Base-by-base conservation (phyloP, 2,329 filamentous ascomycete genomes). In the Pseudocercospora eumusae region DNA sequence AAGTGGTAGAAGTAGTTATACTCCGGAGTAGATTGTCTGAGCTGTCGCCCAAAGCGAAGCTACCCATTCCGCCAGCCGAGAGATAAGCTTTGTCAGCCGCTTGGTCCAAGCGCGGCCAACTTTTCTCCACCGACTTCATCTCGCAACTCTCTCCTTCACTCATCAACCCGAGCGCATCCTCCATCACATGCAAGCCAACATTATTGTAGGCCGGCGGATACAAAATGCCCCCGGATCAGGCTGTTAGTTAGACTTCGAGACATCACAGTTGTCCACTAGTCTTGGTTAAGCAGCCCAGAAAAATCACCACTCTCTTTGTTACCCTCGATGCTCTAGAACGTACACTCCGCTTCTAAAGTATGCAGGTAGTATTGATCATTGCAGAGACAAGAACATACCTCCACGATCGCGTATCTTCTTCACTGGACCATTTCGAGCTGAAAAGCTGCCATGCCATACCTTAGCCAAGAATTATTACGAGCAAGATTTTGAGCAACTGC, bases 201-300 rank as follows among this genome's bases (percentile, higher is more conserved):
- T n/a, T 21, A 33, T n/a, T 21, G 28, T 54, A 54, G 52, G 20
- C 52, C n/a, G 28, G 52, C 28, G 21, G 10, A 36, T 36, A 33
- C 15, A 36, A 7, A 18, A 18, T 20, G 15, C 28, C 28, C 7
- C 52, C 28, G 52, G 27, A 54, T 20, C 52, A 54, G 52, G 52
- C 27, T 54, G 52, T 54, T 54, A 40, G 52, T 54, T 54, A 54
- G 52, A 54, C 27, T 54, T 54, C 27, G 52, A 36, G 52, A 31
- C 52, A 54, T 25, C 52, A 33, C 52, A 18, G 28, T 54, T 54
- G 52, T 28, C 52, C 52, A 54, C 52, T 54, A 54, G 27, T 54
- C 52, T 54, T 54, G 52, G 52, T 54, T 54, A 54, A 54, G 52
- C 52, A 54, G 27, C 52, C 52, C 10, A 54, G 52, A 54, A 21